A percentile compares a stretch with the other conserved stretches of the same genome.
These are phyloP conservation scores for Cystoderma amianthinum DNA, from an alignment of 768 basidiomycete genomes.

Conservation along the genomic window DNA sequence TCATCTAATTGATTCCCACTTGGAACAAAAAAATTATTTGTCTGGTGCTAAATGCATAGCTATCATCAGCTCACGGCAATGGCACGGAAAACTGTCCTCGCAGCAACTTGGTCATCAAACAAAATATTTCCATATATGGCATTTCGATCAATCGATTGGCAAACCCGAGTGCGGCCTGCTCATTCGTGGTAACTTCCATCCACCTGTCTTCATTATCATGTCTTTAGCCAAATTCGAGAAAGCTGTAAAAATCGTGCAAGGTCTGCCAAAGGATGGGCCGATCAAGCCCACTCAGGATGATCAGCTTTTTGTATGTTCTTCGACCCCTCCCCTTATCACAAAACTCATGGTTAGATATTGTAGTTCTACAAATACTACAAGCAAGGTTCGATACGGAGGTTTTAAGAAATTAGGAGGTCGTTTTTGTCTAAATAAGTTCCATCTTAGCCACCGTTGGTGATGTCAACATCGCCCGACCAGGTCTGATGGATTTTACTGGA, in stretches of 20 bases:
- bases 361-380: slow-evolving; percentile 96
- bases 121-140: no score
- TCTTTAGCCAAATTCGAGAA: slow-evolving; percentile 68
- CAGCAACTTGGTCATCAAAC: no score
- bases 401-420: neutral
- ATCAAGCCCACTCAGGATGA: slow-evolving; percentile 69
- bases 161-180: neutral
- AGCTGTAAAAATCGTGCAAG: slow-evolving; percentile 59
- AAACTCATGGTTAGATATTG: slow-evolving; percentile 5
- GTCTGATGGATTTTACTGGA: slow-evolving; percentile 78
- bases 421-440: no score
- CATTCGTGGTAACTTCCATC: slow-evolving; percentile 7
- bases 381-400: slow-evolving; percentile 53
- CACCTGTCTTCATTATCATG: slow-evolving; percentile 34
- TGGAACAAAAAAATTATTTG: neutral
- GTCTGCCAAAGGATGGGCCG: slow-evolving; percentile 74
- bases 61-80: no score
- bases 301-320: slow-evolving; percentile 68
- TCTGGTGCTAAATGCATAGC: neutral
- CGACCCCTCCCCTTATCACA: slow-evolving; percentile 8
- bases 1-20: no score
- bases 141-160: neutral
- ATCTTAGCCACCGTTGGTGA: slow-evolving; percentile 67
- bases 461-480: slow-evolving; percentile 55
- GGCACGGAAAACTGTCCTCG: no score